Evolutionary conservation across 441 rosid species (phyloP), one percentile per base, ranked within the genome.

Genomic region (Hypseocharis bilobata): DNA sequence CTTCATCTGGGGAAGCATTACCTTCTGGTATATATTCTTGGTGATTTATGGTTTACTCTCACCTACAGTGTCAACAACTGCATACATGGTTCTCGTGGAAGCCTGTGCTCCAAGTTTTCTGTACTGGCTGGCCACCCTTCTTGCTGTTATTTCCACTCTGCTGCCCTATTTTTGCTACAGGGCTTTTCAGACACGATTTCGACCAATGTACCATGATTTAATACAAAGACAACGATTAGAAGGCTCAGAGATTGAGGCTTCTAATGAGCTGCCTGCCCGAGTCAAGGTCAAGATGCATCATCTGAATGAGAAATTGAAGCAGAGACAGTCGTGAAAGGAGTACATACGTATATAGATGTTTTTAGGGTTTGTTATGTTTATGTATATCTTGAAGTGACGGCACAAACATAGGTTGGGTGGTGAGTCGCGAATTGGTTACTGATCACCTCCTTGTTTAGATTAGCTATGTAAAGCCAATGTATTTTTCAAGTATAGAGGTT

Each of bases 1-100:
- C 72, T 83, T 90, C 70, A 84, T 93, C 27, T 93, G 97, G 99
- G 99, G 96, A 1, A 86, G 91, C 63, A 79, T 93, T 23, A 29
- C 77, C 17, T 63, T 83, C 20, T 93, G 97, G 95, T 91, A 90
- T 64, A 68, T 88, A 20, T 93, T 93, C 86, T 87, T 93, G 68
- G 52, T 91, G 76, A 88, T 84, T 10, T 93, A 91, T 19, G 98
- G 98, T 61, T 34, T 63, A 72, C 28, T 60, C 75, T 1, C 11
- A 22, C 30, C 19, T 55, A 55, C 40, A n/a, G n/a, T n/a, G n/a
- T 91, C 99, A 32, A 80, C 88, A 16, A 87, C 89, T 22, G 99
- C 97, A 51, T 93, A 87, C 67, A 75, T 83, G 73, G 89, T 91
- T 38, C 91, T 93, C 74, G 3, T 87, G 0, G 99, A 93, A 80